A percentile compares a stretch with the other conserved stretches of the same genome.
Conservation (phyloP, 257 asterid genomes). For the Rauvolfia tetraphylla region DNA sequence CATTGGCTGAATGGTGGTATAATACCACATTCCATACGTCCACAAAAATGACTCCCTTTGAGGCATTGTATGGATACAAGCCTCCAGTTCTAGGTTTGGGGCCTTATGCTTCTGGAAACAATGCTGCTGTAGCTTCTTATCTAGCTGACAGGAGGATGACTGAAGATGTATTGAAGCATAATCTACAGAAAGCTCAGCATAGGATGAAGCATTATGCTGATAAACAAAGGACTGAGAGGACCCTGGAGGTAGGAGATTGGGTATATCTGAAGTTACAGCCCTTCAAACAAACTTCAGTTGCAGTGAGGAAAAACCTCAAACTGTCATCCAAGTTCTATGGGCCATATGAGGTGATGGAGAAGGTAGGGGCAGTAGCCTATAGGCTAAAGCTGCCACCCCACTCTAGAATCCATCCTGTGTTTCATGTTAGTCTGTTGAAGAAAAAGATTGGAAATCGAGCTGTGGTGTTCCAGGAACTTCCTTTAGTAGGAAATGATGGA, state of each 20-base stretch:
- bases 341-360: not conserved
- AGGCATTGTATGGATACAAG: no score
- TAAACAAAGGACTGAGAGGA: not conserved
- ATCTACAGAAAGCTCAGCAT: not conserved
- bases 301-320: not conserved
- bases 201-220: not conserved
- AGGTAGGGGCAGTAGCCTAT: not conserved
- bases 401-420: not conserved
- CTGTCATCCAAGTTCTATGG: not conserved
- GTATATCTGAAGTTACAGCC: not conserved
- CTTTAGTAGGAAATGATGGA: no score
- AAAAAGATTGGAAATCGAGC: not conserved
- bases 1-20: no score
- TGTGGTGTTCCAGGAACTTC: no score
- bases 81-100: no score
- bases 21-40: no score
- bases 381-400: not conserved
- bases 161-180: no score
- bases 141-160: no score
- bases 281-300: not conserved
- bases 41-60: no score
- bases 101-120: no score
- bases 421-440: not conserved
- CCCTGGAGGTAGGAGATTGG: not conserved
- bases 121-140: no score